These are phyloP conservation scores for Daldinia childiae DNA, from an alignment of 495 filamentous ascomycete species.

Conservation along the genomic window DNA sequence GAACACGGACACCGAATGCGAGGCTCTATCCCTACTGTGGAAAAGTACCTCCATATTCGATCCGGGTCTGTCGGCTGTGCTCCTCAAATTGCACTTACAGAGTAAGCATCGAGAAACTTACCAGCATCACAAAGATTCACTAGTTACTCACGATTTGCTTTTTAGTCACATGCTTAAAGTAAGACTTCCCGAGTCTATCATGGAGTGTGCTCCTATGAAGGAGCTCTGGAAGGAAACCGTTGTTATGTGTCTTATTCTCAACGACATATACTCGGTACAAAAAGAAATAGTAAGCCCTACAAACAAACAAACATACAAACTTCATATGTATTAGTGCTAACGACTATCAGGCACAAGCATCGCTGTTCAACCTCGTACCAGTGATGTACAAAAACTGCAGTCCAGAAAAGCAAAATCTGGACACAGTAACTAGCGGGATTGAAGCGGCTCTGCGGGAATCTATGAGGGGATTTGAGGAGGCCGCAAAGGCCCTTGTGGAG, in stretches of 20 bases:
- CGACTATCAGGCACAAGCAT: slow-evolving; percentile 35
- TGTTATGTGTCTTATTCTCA: slow-evolving; percentile 44
- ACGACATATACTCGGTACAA: slow-evolving; percentile 44
- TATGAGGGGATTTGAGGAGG: slow-evolving; percentile 27
- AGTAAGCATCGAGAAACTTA: slow-evolving; percentile 31
- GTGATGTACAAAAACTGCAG: neutral
- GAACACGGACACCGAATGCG: neutral
- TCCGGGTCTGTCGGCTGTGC: slow-evolving; percentile 45
- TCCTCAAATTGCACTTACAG: slow-evolving; percentile 44
- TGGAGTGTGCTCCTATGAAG: slow-evolving; percentile 41
- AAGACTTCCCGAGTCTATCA: slow-evolving; percentile 42
- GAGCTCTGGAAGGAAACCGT: slow-evolving; percentile 43
- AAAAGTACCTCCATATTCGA: slow-evolving; percentile 41
- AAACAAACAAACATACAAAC: neutral
- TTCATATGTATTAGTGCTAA: neutral
- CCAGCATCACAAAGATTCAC: neutral
- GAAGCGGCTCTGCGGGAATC: slow-evolving; percentile 17
- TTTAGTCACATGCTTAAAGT: slow-evolving; percentile 43
- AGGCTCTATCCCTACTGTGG: slow-evolving; percentile 7
- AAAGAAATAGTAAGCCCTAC: slow-evolving; percentile 45
- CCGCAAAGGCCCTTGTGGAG: slow-evolving; percentile 21
- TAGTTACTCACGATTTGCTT: slow-evolving; percentile 9
- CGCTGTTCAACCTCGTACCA: slow-evolving; percentile 39
- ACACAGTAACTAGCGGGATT: slow-evolving; percentile 31
- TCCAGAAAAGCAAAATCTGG: slow-evolving; percentile 31